Base-by-base conservation (phyloP, 495 filamentous ascomycete genomes). In the Astrothelium macrocarpum region DNA sequence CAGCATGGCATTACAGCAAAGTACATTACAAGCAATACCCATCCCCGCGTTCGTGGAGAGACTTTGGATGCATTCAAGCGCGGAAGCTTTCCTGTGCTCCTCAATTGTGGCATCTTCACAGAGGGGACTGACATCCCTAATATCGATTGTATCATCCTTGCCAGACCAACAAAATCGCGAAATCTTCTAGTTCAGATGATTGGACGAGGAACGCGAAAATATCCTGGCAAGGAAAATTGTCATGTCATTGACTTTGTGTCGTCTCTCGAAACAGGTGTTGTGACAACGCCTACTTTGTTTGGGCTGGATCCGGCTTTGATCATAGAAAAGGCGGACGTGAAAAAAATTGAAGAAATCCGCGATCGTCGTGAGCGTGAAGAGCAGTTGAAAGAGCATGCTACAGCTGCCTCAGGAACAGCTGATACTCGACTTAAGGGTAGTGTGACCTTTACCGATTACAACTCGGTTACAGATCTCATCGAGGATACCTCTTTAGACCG, bases 151-250 rank as follows among this genome's bases (percentile, higher is more conserved):
- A 81, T 99, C 11, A 71, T 99, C 14, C 79, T 99, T 45, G 92
- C 90, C 5, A 78, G 95, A 36, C 94, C 94, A 2, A 99, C 94
- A 10, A 84, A 85, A 62, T 97, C 94, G 18, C 84, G 87, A 25
- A 97, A 96, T 66, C 79, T 99, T 9, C 80, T 99, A 1, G 85
- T 96, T 3, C 94, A 99, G 72, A 99, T 99, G 94, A 95, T 99
- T 59, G 94, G 94, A 0, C 85, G 94, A 65, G 94, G 94, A 0
- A 87, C 97, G 81, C 85, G 94, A 36, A 75, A 96, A 32, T 80
- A 87, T 70, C 79, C 87, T 1, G 88, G 81, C 0, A 99, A 99
- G 71, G 73, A 85, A 45, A 84, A 97, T 69, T 99, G 94, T 67
- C 94, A 97, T 72, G 79, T 99, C 56, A 94, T 99, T 66, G 94